These are phyloP conservation scores for Alnus glutinosa DNA, from an alignment of 306 rosid species.

Conservation along the genomic window DNA sequence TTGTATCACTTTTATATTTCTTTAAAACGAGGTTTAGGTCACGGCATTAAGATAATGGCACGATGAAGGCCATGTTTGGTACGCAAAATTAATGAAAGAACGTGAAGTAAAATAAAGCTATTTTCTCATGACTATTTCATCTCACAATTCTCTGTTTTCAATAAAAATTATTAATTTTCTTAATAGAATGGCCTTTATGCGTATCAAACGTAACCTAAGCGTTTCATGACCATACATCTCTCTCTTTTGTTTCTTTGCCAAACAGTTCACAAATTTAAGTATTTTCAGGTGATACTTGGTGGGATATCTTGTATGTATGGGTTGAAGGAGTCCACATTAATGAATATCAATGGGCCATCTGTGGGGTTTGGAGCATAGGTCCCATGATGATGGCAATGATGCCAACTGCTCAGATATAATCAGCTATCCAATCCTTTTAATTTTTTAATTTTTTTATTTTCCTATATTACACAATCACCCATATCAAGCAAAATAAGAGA, in stretches of 20 bases:
- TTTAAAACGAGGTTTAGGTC: constrained; percentile 34
- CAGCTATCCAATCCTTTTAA: constrained; percentile 21
- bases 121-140: too few relatives aligned
- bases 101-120: too few relatives aligned
- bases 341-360: constrained; percentile 32
- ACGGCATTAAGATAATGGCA: constrained; percentile 37
- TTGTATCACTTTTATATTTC: neutral
- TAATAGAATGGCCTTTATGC: too few relatives aligned
- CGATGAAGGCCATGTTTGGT: constrained; percentile 6
- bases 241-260: neutral
- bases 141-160: too few relatives aligned
- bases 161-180: too few relatives aligned
- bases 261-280: too few relatives aligned
- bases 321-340: constrained; percentile 47
- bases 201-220: too few relatives aligned
- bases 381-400: constrained; percentile 31
- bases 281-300: neutral
- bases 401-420: constrained; percentile 28
- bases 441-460: neutral
- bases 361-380: constrained; percentile 9
- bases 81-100: too few relatives aligned
- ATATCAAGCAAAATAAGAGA: constrained; percentile 30
- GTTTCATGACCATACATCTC: constrained; percentile 24
- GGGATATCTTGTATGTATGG: constrained; percentile 20
- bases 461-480: constrained; percentile 21